phyloP scores from a whole-genome alignment of 2,329 filamentous ascomycete species.

The Cercospora sp. region DNA sequence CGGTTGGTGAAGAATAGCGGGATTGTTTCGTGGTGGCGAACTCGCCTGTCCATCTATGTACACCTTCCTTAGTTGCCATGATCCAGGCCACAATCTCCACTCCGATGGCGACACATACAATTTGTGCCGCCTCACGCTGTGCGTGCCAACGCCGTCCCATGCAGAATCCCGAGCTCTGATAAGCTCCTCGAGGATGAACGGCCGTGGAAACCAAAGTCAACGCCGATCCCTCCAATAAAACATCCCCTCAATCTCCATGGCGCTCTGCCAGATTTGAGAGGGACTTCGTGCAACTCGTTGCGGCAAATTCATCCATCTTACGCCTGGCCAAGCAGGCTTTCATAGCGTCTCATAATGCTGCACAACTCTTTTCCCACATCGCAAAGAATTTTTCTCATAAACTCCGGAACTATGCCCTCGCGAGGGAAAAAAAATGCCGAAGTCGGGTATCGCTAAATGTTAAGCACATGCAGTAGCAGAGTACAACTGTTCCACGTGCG shows the following conservation, averaged over 20 bases:
- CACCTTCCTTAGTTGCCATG: background rate
- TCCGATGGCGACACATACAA: background rate
- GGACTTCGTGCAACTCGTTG: background rate
- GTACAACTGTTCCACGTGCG: slow-evolving; percentile 19
- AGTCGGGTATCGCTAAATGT: slow-evolving; percentile 32
- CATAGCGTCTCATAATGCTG: slow-evolving; percentile 31
- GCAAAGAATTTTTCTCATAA: slow-evolving; percentile 16
- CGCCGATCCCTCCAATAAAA: background rate
- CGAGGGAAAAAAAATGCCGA: slow-evolving; percentile 23
- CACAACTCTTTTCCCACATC: slow-evolving; percentile 18
- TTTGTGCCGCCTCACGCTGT: background rate
- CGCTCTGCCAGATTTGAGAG: background rate
- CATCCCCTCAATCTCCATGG: background rate
- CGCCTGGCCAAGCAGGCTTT: slow-evolving; percentile 25
- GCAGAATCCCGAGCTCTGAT: background rate
- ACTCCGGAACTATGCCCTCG: slow-evolving; percentile 9
- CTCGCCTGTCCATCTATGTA: background rate
- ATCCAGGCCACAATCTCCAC: background rate
- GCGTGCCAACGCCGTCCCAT: background rate
- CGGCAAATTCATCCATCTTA: slow-evolving; percentile 3
- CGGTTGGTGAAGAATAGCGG: background rate
- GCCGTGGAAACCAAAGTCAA: background rate
- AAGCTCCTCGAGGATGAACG: background rate
- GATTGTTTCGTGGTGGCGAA: background rate
- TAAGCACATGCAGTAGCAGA: slow-evolving; percentile 22